phyloP scores from a whole-genome alignment of 2,329 filamentous ascomycete genomes.

The Sporothrix schenckii region DNA sequence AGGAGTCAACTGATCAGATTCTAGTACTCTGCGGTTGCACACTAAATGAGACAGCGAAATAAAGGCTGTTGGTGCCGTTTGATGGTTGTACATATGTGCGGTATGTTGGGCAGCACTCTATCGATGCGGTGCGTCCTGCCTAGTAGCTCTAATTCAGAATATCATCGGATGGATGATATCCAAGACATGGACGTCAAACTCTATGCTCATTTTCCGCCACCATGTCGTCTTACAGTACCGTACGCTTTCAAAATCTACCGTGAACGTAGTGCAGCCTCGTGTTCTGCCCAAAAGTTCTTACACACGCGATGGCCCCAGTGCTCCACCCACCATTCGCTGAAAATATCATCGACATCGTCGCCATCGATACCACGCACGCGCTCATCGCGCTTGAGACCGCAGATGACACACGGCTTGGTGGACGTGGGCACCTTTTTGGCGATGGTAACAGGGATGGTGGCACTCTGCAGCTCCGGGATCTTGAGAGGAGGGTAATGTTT shows the following conservation, averaged over 20 bases:
- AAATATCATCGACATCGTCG: conserved; percentile 78
- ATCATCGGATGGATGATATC: neutral
- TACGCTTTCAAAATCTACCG: conserved; percentile 28
- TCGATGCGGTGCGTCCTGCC: neutral
- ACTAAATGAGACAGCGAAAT: neutral
- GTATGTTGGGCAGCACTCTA: neutral
- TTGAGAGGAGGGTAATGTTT: conserved; percentile 44
- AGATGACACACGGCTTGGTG: conserved; percentile 76
- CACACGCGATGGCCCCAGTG: conserved; percentile 82
- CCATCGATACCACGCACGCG: conserved; percentile 72
- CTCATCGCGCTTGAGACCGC: conserved; percentile 86
- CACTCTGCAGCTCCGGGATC: conserved; percentile 69
- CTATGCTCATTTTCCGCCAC: neutral
- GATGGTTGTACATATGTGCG: neutral
- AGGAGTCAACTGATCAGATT: neutral
- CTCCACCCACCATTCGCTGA: conserved; percentile 96
- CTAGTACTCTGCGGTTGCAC: conserved; percentile 13
- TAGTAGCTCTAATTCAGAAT: neutral
- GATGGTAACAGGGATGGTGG: conserved; percentile 67
- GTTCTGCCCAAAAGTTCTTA: conserved; percentile 80
- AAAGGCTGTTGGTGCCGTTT: neutral
- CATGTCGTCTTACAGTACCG: neutral
- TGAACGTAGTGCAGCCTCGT: conserved; percentile 66
- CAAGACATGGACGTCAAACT: conserved; percentile 1
- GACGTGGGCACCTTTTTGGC: conserved; percentile 75